A percentile compares a stretch with the other conserved stretches of the same genome.
Evolutionary conservation across 2,329 filamentous ascomycete species (phyloP).

Genomic region (Xylaria sp.): DNA sequence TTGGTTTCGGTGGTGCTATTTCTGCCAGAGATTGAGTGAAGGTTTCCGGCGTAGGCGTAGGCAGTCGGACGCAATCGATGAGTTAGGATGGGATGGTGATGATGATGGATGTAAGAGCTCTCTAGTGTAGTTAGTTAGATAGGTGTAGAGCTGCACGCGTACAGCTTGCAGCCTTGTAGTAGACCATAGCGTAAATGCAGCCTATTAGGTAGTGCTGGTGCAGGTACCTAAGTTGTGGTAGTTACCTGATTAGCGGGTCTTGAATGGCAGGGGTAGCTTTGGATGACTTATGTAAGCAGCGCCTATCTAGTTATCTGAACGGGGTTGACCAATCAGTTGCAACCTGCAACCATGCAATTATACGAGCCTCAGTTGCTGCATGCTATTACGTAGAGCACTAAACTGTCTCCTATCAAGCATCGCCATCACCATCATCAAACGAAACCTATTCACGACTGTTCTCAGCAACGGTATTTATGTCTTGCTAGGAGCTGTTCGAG

Average conservation of each 20-base stretch:
- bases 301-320: neutral
- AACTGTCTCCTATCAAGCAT: slow-evolving; percentile 2
- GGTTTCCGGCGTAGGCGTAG: slow-evolving; percentile 9
- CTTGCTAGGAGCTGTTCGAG: neutral
- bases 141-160: slow-evolving; percentile 45
- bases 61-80: slow-evolving; percentile 32
- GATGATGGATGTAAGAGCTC: slow-evolving; percentile 33
- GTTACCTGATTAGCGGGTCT: slow-evolving; percentile 21
- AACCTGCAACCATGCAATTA: slow-evolving; percentile 4
- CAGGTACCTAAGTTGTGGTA: slow-evolving; percentile 2
- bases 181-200: slow-evolving; percentile 13
- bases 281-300: slow-evolving; percentile 40
- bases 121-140: slow-evolving; percentile 26
- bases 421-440: slow-evolving; percentile 6
- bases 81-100: slow-evolving; percentile 29
- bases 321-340: slow-evolving; percentile 9
- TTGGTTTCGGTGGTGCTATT: slow-evolving; percentile 6
- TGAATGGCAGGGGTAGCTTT: slow-evolving; percentile 43
- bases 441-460: slow-evolving; percentile 9
- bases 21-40: neutral
- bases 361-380: neutral
- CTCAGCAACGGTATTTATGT: neutral
- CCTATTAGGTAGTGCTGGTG: neutral
- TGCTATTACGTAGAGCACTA: slow-evolving; percentile 3
- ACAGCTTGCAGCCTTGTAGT: slow-evolving; percentile 63